A percentile compares a stretch with the other conserved stretches of the same genome.
Evolutionary conservation across 1,139 yeast genomes (phyloP).

Genomic region (Eremothecium gossypii): DNA sequence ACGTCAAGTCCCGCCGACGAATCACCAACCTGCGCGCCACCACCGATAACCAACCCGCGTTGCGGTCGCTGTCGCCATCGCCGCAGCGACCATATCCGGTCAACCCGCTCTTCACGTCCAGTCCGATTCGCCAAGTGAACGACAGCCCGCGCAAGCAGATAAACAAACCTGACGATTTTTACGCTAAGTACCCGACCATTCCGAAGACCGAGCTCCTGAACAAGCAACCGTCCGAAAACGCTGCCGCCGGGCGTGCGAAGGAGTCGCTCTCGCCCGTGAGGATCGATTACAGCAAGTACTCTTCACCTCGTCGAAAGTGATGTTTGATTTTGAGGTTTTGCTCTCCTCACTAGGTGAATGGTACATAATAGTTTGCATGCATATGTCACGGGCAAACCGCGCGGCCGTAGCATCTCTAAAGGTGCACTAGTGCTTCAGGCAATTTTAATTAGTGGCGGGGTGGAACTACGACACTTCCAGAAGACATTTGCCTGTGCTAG

Average conservation of each 20-base stretch:
- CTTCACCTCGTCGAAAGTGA: constrained; percentile 10
- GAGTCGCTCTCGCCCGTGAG: constrained; percentile 25
- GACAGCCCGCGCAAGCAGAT: neutral
- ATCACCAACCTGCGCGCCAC: constrained; percentile 25
- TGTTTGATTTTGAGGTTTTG: neutral
- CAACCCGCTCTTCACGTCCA: constrained; percentile 28
- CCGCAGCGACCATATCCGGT: constrained; percentile 21
- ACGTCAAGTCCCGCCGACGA: constrained; percentile 27
- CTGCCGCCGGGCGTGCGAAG: constrained; percentile 8
- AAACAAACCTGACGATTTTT: constrained; percentile 11
- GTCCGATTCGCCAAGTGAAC: constrained; percentile 21
- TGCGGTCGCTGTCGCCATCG: constrained; percentile 25
- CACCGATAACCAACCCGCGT: constrained; percentile 20
- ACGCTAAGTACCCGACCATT: constrained; percentile 26
- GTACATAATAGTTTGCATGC: too few relatives aligned
- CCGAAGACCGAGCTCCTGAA: constrained; percentile 25
- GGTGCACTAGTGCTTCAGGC: too few relatives aligned
- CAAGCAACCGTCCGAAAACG: constrained; percentile 4
- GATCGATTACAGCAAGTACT: constrained; percentile 24
- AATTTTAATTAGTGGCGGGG: too few relatives aligned
- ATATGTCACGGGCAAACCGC: too few relatives aligned
- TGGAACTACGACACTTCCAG: too few relatives aligned
- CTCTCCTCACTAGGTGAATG: neutral
- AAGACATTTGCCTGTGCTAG: too few relatives aligned
- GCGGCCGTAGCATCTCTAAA: too few relatives aligned